Evolutionary conservation across 1,284 basidiomycete species (phyloP), one percentile per base, ranked within the genome.

Genomic region (Kwoniella shivajii): DNA sequence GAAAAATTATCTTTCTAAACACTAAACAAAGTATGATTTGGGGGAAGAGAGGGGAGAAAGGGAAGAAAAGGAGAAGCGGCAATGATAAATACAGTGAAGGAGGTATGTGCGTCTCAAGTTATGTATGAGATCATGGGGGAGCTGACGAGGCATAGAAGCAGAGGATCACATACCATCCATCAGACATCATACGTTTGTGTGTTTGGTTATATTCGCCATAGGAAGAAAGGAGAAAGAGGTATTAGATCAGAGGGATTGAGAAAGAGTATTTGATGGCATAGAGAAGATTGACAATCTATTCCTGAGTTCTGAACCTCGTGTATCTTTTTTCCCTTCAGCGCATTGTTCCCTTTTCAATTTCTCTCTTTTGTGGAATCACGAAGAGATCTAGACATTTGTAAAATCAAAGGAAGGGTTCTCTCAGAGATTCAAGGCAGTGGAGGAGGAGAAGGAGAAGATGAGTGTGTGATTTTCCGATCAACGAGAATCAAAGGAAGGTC

Each of bases 41-140:
- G 33, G 45, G 27, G 24, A 24, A 18, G 37, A 18, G n/a, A 18
- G 37, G 20, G 20, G 37, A 18, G 20, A 11, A n/a, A n/a, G n/a
- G n/a, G n/a, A n/a, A 20, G 22, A 47, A 47, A 47, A 22, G 45
- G 31, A 47, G 45, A 47, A 47, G 31, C 30, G 31, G 45, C 30
- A 47, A 24, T 34, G 31, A 33, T 34, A 34, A 34, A 34, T 16
- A 34, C 33, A 16, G 7, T 34, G 33, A 39, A 14, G 9, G 31
- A 47, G 45, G 45, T 47, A 34, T 29, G 45, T 47, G 45, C 45
- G 31, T 36, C 10, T 6, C 22, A 34, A 10, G 45, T 4, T 13
- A 30, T 16, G 9, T 18, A n/a, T 2, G 20, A 39, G 20, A 43
- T 26, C 3, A 43, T 20, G 10, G 10, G n/a, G 18, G 10, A 38